Conservation (phyloP, 176 grass and related monocot species). For the Melocanna baccifera region DNA sequence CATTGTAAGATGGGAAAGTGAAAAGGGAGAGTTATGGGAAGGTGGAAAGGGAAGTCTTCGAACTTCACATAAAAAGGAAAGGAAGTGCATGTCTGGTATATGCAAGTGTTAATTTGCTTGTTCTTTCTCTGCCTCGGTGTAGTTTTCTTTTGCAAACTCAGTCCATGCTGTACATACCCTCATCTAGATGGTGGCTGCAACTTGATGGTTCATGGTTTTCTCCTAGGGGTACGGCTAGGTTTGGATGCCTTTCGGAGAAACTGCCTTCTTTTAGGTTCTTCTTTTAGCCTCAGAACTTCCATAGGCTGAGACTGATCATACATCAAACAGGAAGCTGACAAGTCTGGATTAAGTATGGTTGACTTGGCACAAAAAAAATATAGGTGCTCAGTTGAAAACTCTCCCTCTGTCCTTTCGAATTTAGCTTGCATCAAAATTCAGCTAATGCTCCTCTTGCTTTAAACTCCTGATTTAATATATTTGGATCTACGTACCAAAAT, state of each 20-base stretch:
- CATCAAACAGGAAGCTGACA: constrained; percentile 3
- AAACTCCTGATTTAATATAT: background rate
- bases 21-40: constrained; percentile 23
- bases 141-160: background rate
- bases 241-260: constrained; percentile 20
- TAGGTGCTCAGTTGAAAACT: background rate
- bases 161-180: background rate
- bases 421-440: background rate
- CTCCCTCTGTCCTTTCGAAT: background rate
- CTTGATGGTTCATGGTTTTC: background rate
- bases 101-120: constrained; percentile 18
- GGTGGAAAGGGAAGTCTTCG: constrained; percentile 20
- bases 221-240: constrained; percentile 16
- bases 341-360: background rate
- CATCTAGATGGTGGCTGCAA: background rate
- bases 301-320: constrained; percentile 12
- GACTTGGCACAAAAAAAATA: background rate
- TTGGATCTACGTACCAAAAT: background rate
- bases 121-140: background rate
- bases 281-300: background rate
- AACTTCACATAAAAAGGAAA: constrained; percentile 11
- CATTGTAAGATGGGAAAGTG: constrained; percentile 31
- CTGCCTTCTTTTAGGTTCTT: constrained; percentile 3
- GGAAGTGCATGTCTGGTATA: background rate
- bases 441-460: background rate